Percentiles rank a stretch among this genome's conserved stretches.
Conservation (phyloP, 352 stramenopile genomes). For the Blastocystis hominis region DNA sequence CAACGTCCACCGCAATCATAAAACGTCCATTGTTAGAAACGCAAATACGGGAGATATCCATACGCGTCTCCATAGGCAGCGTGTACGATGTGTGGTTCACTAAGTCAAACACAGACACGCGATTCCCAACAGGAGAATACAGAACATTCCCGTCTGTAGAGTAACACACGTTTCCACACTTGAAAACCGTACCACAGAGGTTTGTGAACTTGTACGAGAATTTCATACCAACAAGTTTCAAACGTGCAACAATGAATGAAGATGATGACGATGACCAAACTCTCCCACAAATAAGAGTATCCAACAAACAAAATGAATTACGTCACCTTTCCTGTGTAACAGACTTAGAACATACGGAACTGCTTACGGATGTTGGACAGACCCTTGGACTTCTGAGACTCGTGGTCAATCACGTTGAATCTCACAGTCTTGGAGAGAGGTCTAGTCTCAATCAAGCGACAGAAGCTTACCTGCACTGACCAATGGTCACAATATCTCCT, state of each 20-base stretch:
- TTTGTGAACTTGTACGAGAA: conserved; percentile 73
- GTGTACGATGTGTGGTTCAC: conserved; percentile 66
- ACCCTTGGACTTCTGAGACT: conserved; percentile 84
- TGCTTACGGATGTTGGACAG: conserved; percentile 92
- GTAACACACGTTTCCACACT: conserved; percentile 81
- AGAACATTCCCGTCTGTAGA: conserved; percentile 81
- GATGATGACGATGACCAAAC: too few relatives aligned
- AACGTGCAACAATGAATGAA: background rate
- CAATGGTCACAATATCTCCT: conserved; percentile 96
- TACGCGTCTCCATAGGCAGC: conserved; percentile 79
- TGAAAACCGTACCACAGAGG: conserved; percentile 82
- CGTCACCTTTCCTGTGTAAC: conserved; percentile 21
- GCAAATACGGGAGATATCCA: conserved; percentile 75
- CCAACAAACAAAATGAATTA: background rate
- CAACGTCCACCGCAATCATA: conserved; percentile 73
- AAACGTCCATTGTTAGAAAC: conserved; percentile 77
- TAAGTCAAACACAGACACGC: conserved; percentile 83
- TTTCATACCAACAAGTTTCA: conserved; percentile 58
- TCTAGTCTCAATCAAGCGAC: background rate
- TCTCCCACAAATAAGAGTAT: too few relatives aligned
- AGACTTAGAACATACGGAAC: conserved; percentile 90
- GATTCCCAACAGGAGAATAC: conserved; percentile 81
- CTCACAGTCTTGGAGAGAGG: conserved; percentile 97
- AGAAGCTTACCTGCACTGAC: conserved; percentile 81
- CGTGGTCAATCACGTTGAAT: conserved; percentile 97